Evolutionary conservation across 1,139 yeast genomes (phyloP).

Genomic region (Saccharomyces hybrid): DNA sequence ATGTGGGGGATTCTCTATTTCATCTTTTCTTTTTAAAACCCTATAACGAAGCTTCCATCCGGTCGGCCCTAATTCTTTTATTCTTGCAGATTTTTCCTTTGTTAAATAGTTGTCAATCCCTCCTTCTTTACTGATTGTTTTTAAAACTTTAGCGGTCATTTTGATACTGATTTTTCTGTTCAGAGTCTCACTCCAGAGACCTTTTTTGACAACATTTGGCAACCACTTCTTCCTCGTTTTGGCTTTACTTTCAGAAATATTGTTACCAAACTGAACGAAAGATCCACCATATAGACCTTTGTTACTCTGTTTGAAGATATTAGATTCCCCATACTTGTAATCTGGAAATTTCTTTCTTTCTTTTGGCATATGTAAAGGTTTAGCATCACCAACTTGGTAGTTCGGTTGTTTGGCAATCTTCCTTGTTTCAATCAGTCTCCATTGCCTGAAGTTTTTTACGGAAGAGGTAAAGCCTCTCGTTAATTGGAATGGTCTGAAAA

Average conservation of each 20-base stretch:
- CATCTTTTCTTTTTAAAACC: conserved; percentile 41
- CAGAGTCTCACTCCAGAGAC: conserved; percentile 79
- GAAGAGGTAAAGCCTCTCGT: conserved; percentile 11
- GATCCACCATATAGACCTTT: conserved; percentile 87
- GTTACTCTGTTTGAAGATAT: conserved; percentile 74
- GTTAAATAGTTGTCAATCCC: conserved; percentile 83
- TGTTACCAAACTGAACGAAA: conserved; percentile 69
- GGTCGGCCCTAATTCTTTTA: conserved; percentile 82
- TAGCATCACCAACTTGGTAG: conserved; percentile 39
- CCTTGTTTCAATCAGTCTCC: conserved; percentile 38
- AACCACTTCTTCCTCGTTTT: conserved; percentile 70
- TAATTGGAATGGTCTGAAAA: background rate
- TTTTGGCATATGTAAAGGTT: conserved; percentile 44
- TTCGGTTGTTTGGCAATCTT: conserved; percentile 34
- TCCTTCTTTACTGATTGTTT: conserved; percentile 86
- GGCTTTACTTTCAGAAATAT: conserved; percentile 69
- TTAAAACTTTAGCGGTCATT: conserved; percentile 74
- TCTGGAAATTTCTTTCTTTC: conserved; percentile 52
- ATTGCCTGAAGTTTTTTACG: conserved; percentile 25
- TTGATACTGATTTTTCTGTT: conserved; percentile 47
- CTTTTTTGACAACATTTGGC: conserved; percentile 72
- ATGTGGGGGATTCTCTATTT: conserved; percentile 28
- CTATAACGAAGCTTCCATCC: conserved; percentile 88
- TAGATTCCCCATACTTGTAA: conserved; percentile 76
- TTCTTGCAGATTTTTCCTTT: conserved; percentile 81